These are phyloP conservation scores for Cladorrhinum sp. DNA, from an alignment of 2,329 filamentous ascomycete genomes.

Conservation along the genomic window DNA sequence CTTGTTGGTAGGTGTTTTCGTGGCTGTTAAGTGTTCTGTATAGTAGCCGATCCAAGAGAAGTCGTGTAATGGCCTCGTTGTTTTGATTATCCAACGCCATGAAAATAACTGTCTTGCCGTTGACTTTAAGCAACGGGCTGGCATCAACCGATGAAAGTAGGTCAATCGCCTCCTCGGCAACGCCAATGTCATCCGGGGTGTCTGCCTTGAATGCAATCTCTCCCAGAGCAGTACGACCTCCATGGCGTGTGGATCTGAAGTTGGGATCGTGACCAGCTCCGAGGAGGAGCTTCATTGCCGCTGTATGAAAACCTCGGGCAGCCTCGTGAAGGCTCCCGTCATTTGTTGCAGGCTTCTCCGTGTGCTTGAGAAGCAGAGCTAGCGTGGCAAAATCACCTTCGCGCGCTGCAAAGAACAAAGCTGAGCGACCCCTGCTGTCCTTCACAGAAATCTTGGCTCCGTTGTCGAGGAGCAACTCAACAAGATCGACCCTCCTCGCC, in stretches of 20 bases:
- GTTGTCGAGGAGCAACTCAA: slow-evolving; percentile 23
- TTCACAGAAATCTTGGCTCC: slow-evolving; percentile 26
- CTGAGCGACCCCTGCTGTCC: slow-evolving; percentile 27
- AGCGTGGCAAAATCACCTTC: slow-evolving; percentile 28
- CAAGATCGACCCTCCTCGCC: slow-evolving; percentile 21
- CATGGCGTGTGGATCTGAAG: slow-evolving; percentile 30
- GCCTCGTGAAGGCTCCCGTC: slow-evolving; percentile 36
- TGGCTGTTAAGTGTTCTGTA: slow-evolving; percentile 29
- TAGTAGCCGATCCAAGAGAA: slow-evolving; percentile 28
- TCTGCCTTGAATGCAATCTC: slow-evolving; percentile 28
- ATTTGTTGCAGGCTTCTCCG: slow-evolving; percentile 26
- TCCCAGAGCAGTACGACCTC: slow-evolving; percentile 30
- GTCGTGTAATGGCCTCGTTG: slow-evolving; percentile 25
- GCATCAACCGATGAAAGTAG: slow-evolving; percentile 28
- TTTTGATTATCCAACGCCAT: slow-evolving; percentile 32
- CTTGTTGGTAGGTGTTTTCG: slow-evolving; percentile 30
- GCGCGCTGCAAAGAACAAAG: slow-evolving; percentile 31
- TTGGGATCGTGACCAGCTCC: slow-evolving; percentile 29
- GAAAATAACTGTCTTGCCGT: slow-evolving; percentile 32
- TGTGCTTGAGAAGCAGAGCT: slow-evolving; percentile 25
- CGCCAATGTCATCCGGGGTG: slow-evolving; percentile 18
- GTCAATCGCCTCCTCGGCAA: slow-evolving; percentile 27
- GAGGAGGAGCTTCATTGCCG: slow-evolving; percentile 29
- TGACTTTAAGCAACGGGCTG: slow-evolving; percentile 28
- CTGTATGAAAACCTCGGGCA: slow-evolving; percentile 29